Base-by-base conservation (phyloP, 2,329 filamentous ascomycete species). In the Cladosporium sp. region DNA sequence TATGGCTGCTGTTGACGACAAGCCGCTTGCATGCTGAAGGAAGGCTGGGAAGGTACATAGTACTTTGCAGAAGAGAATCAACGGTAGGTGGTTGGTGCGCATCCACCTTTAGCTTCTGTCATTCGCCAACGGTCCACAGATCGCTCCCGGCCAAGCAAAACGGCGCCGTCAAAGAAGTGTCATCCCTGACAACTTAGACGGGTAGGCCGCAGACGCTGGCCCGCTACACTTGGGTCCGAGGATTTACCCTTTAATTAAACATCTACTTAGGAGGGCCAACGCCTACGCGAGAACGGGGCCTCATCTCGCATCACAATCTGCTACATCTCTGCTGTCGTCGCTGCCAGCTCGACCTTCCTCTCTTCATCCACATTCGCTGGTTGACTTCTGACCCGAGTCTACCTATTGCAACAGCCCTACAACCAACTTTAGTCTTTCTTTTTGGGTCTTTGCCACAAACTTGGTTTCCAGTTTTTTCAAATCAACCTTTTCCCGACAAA, bases 171-270 rank as follows among this genome's bases (percentile, higher is more conserved):
- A 37, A 15, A n/a, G 17, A 35, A 47, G 52, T 55, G 28, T 28
- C 52, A 55, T 55, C 52, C 40, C 52, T 55, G 52, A 36, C 40
- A 42, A 13, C 36, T 9, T 53, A 32, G 37, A 53, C 32, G 47
- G 28, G 37, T 17, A 35, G 13, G 34, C 47, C 32, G 32, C 36
- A 53, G 44, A 45, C 52, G 47, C 40, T 37, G 40, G 40, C 42
- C 52, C 32, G 51, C 39, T 34, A 28, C 15, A 13, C 17, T 37
- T 9, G 32, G 28, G 8, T 28, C 52, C 52, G 52, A 55, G 42
- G 52, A 55, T 47, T 19, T 32, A n/a, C 52, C 52, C 52, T 55
- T 55, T 37, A 47, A 55, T 55, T 55, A 55, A 34, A 55, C 20
- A 47, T 32, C 20, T 47, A 37, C 40, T 55, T 55, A 55, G 52